Evolutionary conservation across 345 rosid species (phyloP), one percentile per base, ranked within the genome.

Genomic region (Trapa bicornis): DNA sequence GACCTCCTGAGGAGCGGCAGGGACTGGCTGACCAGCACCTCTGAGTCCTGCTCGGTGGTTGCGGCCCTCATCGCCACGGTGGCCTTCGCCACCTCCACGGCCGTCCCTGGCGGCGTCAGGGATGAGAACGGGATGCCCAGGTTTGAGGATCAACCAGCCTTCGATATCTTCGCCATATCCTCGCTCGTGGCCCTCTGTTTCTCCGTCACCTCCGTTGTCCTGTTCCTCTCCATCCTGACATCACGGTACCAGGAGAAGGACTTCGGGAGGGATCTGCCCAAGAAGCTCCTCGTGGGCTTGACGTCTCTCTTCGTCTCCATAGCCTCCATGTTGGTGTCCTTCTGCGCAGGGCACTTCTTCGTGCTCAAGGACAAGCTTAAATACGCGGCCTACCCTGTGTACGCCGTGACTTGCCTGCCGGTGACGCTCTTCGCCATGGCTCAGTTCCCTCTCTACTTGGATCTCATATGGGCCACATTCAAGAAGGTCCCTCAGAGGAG

Each of bases 261-360:
- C 65, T 83, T 83, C 53, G 73, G 68, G 12, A 68, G 11, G 6
- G 74, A 68, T 45, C 56, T 83, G 47, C 84, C 82, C 0, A 47
- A 75, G 52, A 78, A 76, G 70, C 81, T 83, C 14, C 68, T 80
- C 67, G 16, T 76, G 0, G 84, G 84, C 1, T 57, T 83, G 47
- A 76, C 84, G 9, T 74, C 82, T 11, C 72, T 80, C 35, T 78
- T 80, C 48, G 67, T 75, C 32, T 80, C 84, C 47, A 80, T 83
- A 47, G 82, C 79, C 16, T 57, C 83, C 4, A 74, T 78, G 66
- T 38, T 80, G 56, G 66, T 84, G 7, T 80, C 81, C 3, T 85
- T 83, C 50, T 83, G 87, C 56, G 75, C 87, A 1, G 87, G 89
- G 3, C 89, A 85, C 68, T 85, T 79, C 69, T 82, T 79, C 47